Percentiles rank a stretch among this genome's conserved stretches.
These are phyloP conservation scores for Solanum sejunctum DNA, from an alignment of 257 asterid genomes.

Conservation along the genomic window DNA sequence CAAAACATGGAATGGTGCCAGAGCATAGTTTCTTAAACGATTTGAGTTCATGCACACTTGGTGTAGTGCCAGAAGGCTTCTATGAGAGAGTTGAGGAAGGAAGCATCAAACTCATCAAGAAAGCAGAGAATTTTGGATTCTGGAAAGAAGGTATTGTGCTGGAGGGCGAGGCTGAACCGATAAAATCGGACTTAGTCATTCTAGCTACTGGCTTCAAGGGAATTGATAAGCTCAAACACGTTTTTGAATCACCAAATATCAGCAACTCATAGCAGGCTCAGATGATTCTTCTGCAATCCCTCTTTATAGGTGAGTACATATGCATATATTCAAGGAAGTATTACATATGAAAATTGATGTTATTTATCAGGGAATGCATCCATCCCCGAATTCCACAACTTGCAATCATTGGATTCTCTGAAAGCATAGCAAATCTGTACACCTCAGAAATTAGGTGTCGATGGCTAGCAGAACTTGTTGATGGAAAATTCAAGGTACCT, in stretches of 20 bases:
- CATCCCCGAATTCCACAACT: neutral
- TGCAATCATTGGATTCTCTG: neutral
- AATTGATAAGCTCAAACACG: constrained; percentile 21
- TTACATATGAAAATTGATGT: too few relatives aligned
- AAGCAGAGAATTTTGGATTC: constrained; percentile 15
- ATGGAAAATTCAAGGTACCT: constrained; percentile 30
- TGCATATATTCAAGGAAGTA: too few relatives aligned
- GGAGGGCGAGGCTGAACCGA: constrained; percentile 4
- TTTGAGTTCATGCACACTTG: constrained; percentile 11
- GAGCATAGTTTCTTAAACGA: constrained; percentile 28
- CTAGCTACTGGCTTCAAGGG: constrained; percentile 40
- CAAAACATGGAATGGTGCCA: constrained; percentile 27
- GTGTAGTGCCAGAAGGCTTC: constrained; percentile 31
- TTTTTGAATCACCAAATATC: constrained; percentile 16
- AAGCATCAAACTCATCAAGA: constrained; percentile 24
- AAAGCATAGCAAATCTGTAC: neutral
- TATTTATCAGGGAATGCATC: neutral
- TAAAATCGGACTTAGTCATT: constrained; percentile 24
- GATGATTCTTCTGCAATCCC: constrained; percentile 8
- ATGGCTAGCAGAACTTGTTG: constrained; percentile 36
- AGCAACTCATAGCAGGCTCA: constrained; percentile 11
- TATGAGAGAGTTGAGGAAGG: constrained; percentile 36
- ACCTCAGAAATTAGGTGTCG: constrained; percentile 25
- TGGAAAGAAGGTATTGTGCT: constrained; percentile 25
- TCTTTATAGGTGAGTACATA: constrained; percentile 23